Conservation (phyloP, 169 alveolate species). For the Plasmodium knowlesi region DNA sequence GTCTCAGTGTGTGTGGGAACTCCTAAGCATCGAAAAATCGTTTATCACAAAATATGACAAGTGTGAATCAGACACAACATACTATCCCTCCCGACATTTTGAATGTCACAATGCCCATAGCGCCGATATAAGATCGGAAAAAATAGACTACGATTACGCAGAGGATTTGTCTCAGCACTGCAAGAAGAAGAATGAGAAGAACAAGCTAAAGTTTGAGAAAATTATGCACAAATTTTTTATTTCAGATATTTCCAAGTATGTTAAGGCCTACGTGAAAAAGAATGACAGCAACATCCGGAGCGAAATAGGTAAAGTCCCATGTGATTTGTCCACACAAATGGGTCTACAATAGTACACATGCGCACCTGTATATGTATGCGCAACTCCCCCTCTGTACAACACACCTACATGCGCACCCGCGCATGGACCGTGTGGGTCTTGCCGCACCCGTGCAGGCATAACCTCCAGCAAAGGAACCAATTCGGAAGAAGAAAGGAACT, state of each 20-base stretch:
- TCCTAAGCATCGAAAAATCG: constrained; percentile 49
- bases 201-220: constrained; percentile 60
- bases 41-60: constrained; percentile 16
- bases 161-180: constrained; percentile 9
- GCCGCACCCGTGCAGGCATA: constrained; percentile 15
- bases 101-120: not conserved
- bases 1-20: constrained; percentile 75
- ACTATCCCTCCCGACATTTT: not conserved
- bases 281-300: constrained; percentile 53
- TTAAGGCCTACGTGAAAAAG: constrained; percentile 60
- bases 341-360: not conserved
- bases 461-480: constrained; percentile 27
- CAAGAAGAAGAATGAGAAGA: constrained; percentile 40
- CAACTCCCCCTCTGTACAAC: not conserved
- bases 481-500: constrained; percentile 55
- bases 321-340: not conserved
- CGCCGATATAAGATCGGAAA: constrained; percentile 8
- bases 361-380: not conserved
- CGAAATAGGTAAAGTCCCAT: constrained; percentile 52
- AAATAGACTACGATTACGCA: constrained; percentile 50
- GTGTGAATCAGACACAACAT: not conserved
- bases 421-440: not conserved
- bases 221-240: constrained; percentile 59
- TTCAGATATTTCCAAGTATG: constrained; percentile 68
- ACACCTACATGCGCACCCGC: not conserved